These are phyloP conservation scores for Endoconidiophora polonica DNA, from an alignment of 2,329 filamentous ascomycete species.

Conservation along the genomic window DNA sequence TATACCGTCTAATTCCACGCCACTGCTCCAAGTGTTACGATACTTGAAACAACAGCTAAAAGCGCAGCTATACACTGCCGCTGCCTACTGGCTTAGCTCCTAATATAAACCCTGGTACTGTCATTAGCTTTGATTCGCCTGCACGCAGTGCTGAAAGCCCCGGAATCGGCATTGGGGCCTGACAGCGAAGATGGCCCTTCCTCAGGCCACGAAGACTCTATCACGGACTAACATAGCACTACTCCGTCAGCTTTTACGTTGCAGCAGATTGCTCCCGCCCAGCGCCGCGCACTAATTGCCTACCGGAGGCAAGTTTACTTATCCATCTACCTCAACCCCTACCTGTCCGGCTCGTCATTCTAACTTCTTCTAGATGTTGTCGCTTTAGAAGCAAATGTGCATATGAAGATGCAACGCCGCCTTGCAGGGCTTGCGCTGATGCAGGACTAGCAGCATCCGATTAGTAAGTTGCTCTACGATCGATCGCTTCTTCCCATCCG, in stretches of 20 bases:
- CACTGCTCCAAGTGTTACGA: too few species aligned
- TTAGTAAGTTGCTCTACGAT: constrained; percentile 27
- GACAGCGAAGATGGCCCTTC: background rate
- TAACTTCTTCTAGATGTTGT: constrained; percentile 25
- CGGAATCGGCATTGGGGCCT: background rate
- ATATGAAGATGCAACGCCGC: constrained; percentile 30
- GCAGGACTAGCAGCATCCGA: constrained; percentile 31
- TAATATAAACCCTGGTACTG: background rate
- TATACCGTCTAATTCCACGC: too few species aligned
- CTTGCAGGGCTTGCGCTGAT: constrained; percentile 35
- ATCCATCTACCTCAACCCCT: constrained; percentile 5
- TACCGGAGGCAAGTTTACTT: constrained; percentile 30
- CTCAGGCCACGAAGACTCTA: too few species aligned
- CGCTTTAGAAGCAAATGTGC: constrained; percentile 40
- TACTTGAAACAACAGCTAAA: too few species aligned
- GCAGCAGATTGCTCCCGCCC: constrained; percentile 19
- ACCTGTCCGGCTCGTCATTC: constrained; percentile 4
- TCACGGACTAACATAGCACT: background rate
- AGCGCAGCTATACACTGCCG: background rate
- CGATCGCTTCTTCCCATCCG: background rate
- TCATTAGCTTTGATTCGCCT: constrained; percentile 3
- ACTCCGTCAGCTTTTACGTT: background rate
- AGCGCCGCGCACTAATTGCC: constrained; percentile 34
- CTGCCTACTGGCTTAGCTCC: background rate
- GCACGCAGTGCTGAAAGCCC: constrained; percentile 1